Conservation (phyloP, 768 basidiomycete genomes). For the Xerocomellus dryophilus region DNA sequence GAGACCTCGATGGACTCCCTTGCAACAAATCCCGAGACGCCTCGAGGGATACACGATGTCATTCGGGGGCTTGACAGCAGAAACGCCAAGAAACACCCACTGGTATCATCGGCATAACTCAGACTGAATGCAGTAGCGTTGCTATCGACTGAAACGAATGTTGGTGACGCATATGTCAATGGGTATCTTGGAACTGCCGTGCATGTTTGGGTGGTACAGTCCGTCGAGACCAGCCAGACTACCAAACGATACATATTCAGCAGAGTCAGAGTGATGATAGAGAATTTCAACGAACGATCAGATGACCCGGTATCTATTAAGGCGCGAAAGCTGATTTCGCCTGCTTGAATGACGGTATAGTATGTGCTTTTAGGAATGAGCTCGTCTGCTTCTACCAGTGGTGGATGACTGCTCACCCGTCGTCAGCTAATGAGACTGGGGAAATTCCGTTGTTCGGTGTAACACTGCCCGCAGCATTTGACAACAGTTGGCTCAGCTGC, state of each 20-base stretch:
- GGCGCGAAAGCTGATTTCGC: conserved; percentile 63
- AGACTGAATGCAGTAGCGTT: conserved; percentile 61
- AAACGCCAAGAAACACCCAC: conserved; percentile 46
- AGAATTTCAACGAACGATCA: conserved; percentile 19
- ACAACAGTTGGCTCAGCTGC: conserved; percentile 9
- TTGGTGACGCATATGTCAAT: conserved; percentile 59
- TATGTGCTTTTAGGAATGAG: conserved; percentile 52
- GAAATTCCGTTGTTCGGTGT: conserved; percentile 41
- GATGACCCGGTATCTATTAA: conserved; percentile 71
- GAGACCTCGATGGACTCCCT: conserved; percentile 57
- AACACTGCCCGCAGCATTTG: conserved; percentile 8
- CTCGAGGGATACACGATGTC: conserved; percentile 35
- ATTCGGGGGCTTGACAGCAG: background rate
- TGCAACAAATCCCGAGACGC: conserved; percentile 67
- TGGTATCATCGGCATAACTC: conserved; percentile 65
- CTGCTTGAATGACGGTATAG: conserved; percentile 57
- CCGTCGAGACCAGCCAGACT: conserved; percentile 68
- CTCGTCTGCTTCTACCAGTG: background rate
- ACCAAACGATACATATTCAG: conserved; percentile 31
- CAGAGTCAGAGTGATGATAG: background rate
- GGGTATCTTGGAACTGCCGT: conserved; percentile 66
- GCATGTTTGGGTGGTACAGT: conserved; percentile 56
- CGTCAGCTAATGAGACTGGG: conserved; percentile 43
- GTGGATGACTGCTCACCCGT: conserved; percentile 45
- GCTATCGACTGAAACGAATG: conserved; percentile 57